These are phyloP conservation scores for Capsicum baccatum DNA, from an alignment of 257 asterid genomes.

Conservation along the genomic window DNA sequence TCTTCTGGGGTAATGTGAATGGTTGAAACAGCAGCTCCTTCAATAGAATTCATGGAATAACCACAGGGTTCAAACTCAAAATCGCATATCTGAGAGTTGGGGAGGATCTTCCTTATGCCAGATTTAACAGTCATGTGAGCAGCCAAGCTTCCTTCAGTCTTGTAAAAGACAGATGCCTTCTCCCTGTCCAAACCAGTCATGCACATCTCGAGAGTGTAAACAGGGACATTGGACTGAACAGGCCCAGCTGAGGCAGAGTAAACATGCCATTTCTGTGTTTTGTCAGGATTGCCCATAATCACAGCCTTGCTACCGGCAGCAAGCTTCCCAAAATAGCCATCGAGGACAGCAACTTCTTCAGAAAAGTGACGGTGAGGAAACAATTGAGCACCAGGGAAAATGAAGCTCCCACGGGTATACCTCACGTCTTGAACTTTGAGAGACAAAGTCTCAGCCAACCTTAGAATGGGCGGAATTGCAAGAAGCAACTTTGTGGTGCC, in stretches of 20 bases:
- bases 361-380: conserved; percentile 79
- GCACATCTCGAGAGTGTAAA: conserved; percentile 80
- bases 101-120: conserved; percentile 77
- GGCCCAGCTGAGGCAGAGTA: conserved; percentile 64
- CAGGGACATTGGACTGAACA: conserved; percentile 44
- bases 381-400: conserved; percentile 82
- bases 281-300: conserved; percentile 57
- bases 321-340: conserved; percentile 68
- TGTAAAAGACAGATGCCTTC: conserved; percentile 69
- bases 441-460: conserved; percentile 54
- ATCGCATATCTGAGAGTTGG: conserved; percentile 65
- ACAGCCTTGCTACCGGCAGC: conserved; percentile 65
- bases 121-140: conserved; percentile 60
- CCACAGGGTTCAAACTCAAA: conserved; percentile 91
- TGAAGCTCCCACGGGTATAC: conserved; percentile 82
- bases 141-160: conserved; percentile 58
- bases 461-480: conserved; percentile 77
- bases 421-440: conserved; percentile 62
- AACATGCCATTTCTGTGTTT: conserved; percentile 72
- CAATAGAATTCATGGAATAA: conserved; percentile 86
- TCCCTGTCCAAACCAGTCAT: conserved; percentile 82
- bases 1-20: conserved; percentile 88
- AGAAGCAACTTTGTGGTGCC: conserved; percentile 78
- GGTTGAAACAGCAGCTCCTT: conserved; percentile 69
- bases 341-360: conserved; percentile 76